A percentile compares a stretch with the other conserved stretches of the same genome.
Conservation (phyloP, 164 flowering plant genomes). For the Santalum album region DNA sequence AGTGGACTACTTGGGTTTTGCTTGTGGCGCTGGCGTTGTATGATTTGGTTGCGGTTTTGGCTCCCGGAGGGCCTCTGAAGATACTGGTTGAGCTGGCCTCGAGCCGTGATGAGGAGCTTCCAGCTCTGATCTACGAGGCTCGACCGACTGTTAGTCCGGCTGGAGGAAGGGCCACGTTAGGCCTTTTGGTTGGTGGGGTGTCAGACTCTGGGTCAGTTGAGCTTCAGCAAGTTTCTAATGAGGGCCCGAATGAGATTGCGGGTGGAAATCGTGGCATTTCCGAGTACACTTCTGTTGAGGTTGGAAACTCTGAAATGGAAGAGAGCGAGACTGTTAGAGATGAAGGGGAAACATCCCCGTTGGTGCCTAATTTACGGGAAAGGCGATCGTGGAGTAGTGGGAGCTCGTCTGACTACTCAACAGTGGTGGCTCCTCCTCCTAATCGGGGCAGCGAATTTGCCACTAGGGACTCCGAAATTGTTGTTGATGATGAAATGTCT, state of each 20-base stretch:
- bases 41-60: slow-evolving; percentile 81
- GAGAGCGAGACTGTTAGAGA: slow-evolving; percentile 14
- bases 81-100: slow-evolving; percentile 77
- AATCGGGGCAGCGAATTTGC: slow-evolving; percentile 8
- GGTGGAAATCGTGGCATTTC: slow-evolving; percentile 7
- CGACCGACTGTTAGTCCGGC: slow-evolving; percentile 38
- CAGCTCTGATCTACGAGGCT: slow-evolving; percentile 83
- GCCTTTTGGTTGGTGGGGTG: slow-evolving; percentile 45
- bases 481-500: slow-evolving; percentile 41
- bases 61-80: slow-evolving; percentile 89
- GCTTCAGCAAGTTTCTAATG: slow-evolving; percentile 38
- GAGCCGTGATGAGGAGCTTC: slow-evolving; percentile 72
- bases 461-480: slow-evolving; percentile 25
- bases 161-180: slow-evolving; percentile 19
- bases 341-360: slow-evolving; percentile 43
- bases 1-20: slow-evolving; percentile 90
- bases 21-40: slow-evolving; percentile 74
- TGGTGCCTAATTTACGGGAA: slow-evolving; percentile 24
- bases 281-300: slow-evolving; percentile 12
- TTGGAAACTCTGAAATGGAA: slow-evolving; percentile 3
- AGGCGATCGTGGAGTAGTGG: slow-evolving; percentile 14
- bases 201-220: slow-evolving; percentile 43
- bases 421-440: slow-evolving; percentile 2
- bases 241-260: slow-evolving; percentile 4
- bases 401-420: slow-evolving; percentile 27